Base-by-base conservation (phyloP, 2,329 filamentous ascomycete genomes). In the Fusarium sp. region DNA sequence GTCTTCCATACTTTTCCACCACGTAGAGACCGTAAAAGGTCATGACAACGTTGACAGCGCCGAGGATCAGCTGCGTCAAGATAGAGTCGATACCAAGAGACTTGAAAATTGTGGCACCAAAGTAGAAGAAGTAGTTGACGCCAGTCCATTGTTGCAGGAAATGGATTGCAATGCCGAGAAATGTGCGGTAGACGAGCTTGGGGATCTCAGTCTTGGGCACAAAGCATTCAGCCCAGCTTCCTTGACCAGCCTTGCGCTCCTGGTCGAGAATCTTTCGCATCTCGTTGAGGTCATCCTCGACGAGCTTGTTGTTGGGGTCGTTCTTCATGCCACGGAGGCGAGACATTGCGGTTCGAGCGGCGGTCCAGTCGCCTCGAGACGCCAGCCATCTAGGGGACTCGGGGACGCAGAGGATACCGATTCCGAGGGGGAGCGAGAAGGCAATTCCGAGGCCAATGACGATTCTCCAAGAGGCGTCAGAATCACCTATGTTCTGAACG, bases 1-100 rank as follows among this genome's bases (percentile, higher is more conserved):
- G 89, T n/a, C 92, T 89, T 36, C 92, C 92, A 66, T 87, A 91
- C 70, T 87, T 87, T 77, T 93, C 91, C 1, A 94, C 91, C 24
- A 93, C 85, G 72, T 90, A 94, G 6, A 94, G 85, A 33, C 91
- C 92, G 38, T 87, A 86, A 71, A 93, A 90, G 17, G 92, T 93
- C 79, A 88, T 89, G 70, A 84, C 86, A 12, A 94, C 91, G 75
- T 94, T 94, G 72, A 94, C 90, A 7, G 87, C 89, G 20, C 87
- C 87, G 1, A 93, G 85, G 67, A 94, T 93, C 79, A 94, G 89
- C 77, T 92, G 90, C 0, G 89, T 92, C 66, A 90, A 84, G 75
- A 91, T 92, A 20, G 89, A 89, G 80, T 94, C 80, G 55, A 94
- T 86, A 67, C 92, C 92, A 4, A 92, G 90, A 1, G 90, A 88